phyloP scores from a whole-genome alignment of 768 basidiomycete species.

The Serendipita sp. region DNA sequence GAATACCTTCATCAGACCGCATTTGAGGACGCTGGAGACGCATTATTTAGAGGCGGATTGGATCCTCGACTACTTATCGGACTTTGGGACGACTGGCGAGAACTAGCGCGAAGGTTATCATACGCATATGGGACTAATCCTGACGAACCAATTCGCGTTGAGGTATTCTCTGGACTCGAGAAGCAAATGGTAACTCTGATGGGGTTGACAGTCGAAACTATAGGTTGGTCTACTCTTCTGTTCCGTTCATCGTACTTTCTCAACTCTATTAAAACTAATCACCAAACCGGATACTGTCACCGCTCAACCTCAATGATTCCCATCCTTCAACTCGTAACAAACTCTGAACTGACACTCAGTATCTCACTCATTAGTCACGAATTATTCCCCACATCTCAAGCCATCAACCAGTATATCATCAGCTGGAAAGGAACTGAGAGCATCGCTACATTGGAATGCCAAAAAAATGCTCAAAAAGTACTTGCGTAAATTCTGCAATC shows the following conservation, averaged over 20 bases:
- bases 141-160: conserved; percentile 32
- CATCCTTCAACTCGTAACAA: conserved; percentile 14
- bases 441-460: conserved; percentile 47
- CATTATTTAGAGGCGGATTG: conserved; percentile 63
- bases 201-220: conserved; percentile 44
- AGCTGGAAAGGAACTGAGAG: conserved; percentile 50
- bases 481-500: conserved; percentile 42
- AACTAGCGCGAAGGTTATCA: not conserved
- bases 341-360: conserved; percentile 58
- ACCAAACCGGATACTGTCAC: conserved; percentile 10
- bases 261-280: conserved; percentile 14
- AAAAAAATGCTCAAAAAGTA: conserved; percentile 59
- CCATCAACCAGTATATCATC: conserved; percentile 53
- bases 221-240: conserved; percentile 48
- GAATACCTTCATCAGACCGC: conserved; percentile 61
- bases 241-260: conserved; percentile 9
- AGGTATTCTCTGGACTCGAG: conserved; percentile 60
- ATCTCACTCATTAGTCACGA: conserved; percentile 75
- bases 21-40: conserved; percentile 68
- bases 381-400: conserved; percentile 75
- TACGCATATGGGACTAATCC: not conserved
- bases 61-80: conserved; percentile 72
- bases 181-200: conserved; percentile 49
- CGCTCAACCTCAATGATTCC: conserved; percentile 13
- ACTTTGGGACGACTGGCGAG: conserved; percentile 17